phyloP scores from a whole-genome alignment of 1,284 basidiomycete species.

The Grifola frondosa region DNA sequence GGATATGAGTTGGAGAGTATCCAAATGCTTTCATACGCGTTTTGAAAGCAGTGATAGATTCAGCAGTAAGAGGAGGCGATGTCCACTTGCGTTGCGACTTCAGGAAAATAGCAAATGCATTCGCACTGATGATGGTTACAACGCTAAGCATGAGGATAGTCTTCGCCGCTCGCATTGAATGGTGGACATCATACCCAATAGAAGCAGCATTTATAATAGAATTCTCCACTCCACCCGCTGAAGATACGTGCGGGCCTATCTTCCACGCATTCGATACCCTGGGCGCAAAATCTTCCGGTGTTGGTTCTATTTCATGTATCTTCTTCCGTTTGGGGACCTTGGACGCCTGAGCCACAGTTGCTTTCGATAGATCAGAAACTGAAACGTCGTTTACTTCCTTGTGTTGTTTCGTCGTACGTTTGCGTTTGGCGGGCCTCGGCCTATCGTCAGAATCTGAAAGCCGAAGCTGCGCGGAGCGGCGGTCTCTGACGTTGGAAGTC shows the following conservation, averaged over 20 bases:
- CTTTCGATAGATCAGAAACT: not conserved
- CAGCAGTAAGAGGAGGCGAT: constrained; percentile 54
- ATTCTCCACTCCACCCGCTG: constrained; percentile 78
- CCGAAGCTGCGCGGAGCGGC: constrained; percentile 2
- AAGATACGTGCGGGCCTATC: constrained; percentile 82
- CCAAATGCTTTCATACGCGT: constrained; percentile 54
- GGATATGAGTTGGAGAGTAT: constrained; percentile 57
- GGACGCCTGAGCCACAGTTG: constrained; percentile 1
- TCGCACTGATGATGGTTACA: constrained; percentile 66
- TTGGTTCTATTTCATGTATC: constrained; percentile 7
- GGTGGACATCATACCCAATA: constrained; percentile 52
- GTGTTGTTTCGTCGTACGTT: not conserved
- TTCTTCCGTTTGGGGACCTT: too few species aligned
- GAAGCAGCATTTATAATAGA: constrained; percentile 67
- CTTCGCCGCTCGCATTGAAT: not conserved
- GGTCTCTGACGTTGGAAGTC: not conserved
- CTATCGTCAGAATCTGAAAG: constrained; percentile 1
- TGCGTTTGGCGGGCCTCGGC: constrained; percentile 12
- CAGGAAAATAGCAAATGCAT: constrained; percentile 81
- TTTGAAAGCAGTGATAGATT: constrained; percentile 56
- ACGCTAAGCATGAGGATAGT: not conserved
- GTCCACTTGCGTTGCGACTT: constrained; percentile 84
- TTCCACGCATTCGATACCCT: constrained; percentile 45
- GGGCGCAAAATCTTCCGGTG: constrained; percentile 14
- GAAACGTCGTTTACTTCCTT: not conserved